phyloP scores from a whole-genome alignment of 371 early-diverging fungal genomes.

The Actinomucor elegans region DNA sequence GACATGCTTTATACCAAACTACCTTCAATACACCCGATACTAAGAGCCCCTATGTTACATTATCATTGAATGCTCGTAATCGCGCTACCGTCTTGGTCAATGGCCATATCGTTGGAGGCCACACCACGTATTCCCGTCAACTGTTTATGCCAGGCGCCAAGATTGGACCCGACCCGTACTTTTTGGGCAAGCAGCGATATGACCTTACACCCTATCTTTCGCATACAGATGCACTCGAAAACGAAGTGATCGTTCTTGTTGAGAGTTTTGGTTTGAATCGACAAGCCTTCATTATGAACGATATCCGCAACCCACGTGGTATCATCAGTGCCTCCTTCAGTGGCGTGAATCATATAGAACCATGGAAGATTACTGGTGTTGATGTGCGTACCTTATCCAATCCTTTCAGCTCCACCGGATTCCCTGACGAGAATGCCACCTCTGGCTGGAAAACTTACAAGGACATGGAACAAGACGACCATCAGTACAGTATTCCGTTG shows the following conservation, averaged over 20 bases:
- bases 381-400: slow-evolving; percentile 61
- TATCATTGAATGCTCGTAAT: slow-evolving; percentile 72
- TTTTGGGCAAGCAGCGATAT: slow-evolving; percentile 54
- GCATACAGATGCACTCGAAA: slow-evolving; percentile 31
- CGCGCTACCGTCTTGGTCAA: slow-evolving; percentile 72
- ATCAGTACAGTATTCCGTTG: slow-evolving; percentile 13
- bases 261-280: slow-evolving; percentile 79
- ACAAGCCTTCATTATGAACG: slow-evolving; percentile 75
- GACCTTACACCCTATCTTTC: slow-evolving; percentile 31
- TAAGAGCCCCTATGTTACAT: slow-evolving; percentile 21
- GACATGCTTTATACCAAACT: slow-evolving; percentile 66
- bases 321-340: slow-evolving; percentile 59
- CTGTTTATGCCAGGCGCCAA: slow-evolving; percentile 65
- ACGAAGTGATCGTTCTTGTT: slow-evolving; percentile 67
- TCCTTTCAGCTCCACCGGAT: slow-evolving; percentile 66
- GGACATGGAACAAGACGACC: slow-evolving; percentile 6
- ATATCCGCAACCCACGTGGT: slow-evolving; percentile 78
- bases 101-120: slow-evolving; percentile 70
- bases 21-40: slow-evolving; percentile 21
- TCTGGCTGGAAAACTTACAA: slow-evolving; percentile 27
- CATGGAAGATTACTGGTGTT: slow-evolving; percentile 80
- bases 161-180: slow-evolving; percentile 72
- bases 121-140: slow-evolving; percentile 73
- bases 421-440: slow-evolving; percentile 65
- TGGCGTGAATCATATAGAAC: slow-evolving; percentile 31